phyloP scores from a whole-genome alignment of 2,329 filamentous ascomycete species.

The Colletotrichum sp. region DNA sequence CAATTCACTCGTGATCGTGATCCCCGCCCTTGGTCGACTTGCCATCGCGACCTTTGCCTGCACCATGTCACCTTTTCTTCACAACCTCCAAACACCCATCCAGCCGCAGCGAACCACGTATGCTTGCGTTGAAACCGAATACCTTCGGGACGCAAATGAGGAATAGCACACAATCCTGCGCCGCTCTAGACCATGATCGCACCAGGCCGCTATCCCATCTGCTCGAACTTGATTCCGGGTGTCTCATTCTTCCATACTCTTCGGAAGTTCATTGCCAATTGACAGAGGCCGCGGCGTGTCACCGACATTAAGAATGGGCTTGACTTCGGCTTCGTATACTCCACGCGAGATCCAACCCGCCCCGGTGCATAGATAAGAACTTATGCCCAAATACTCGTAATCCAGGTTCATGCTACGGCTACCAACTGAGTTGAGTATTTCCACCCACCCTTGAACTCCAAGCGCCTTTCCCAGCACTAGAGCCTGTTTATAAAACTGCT shows the following conservation, averaged over 20 bases:
- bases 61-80: neutral
- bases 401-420: too few species aligned
- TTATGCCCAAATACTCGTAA: rapidly evolving
- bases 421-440: neutral
- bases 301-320: neutral
- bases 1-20: too few species aligned
- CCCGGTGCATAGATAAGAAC: neutral
- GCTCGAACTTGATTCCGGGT: neutral
- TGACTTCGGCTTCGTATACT: neutral
- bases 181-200: too few species aligned
- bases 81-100: neutral
- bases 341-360: neutral
- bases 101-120: too few species aligned
- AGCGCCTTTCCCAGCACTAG: rapidly evolving
- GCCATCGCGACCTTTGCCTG: too few species aligned
- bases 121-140: neutral
- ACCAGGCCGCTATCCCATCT: neutral
- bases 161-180: neutral
- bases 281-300: too few species aligned
- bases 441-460: rapidly evolving
- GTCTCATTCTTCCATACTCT: neutral
- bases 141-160: neutral
- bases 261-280: too few species aligned
- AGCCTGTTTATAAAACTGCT: rapidly evolving
- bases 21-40: too few species aligned